Evolutionary conservation across 148 eudicot genomes (phyloP).

Genomic region (Rhododendron vialii): DNA sequence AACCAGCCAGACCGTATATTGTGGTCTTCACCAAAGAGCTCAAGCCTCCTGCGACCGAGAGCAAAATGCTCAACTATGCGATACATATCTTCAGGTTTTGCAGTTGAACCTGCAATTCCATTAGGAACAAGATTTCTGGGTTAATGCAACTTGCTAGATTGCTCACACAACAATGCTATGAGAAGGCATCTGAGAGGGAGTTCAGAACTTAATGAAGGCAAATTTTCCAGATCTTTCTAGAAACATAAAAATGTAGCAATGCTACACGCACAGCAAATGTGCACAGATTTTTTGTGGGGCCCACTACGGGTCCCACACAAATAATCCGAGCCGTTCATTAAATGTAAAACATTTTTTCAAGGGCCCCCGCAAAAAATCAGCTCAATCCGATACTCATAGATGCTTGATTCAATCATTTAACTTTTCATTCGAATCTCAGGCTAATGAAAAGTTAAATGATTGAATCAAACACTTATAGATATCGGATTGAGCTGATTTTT

Average conservation of each 20-base stretch:
- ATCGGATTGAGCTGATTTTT: too few species aligned
- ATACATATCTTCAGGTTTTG: slow-evolving; percentile 96
- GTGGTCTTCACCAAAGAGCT: slow-evolving; percentile 95
- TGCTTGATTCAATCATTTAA: too few species aligned
- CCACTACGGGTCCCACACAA: too few species aligned
- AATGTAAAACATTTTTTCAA: too few species aligned
- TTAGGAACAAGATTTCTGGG: slow-evolving; percentile 3
- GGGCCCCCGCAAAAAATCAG: too few species aligned
- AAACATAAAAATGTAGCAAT: neutral
- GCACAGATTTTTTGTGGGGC: too few species aligned
- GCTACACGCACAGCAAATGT: too few species aligned
- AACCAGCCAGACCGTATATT: slow-evolving; percentile 94
- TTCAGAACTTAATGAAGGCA: neutral
- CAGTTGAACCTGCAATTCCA: slow-evolving; percentile 69
- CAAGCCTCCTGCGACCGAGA: slow-evolving; percentile 91
- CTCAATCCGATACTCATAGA: too few species aligned
- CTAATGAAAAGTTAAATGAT: too few species aligned
- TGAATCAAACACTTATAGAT: too few species aligned
- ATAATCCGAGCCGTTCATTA: too few species aligned
- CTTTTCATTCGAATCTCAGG: too few species aligned
- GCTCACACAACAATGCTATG: neutral
- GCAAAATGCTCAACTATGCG: slow-evolving; percentile 96
- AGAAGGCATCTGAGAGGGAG: neutral
- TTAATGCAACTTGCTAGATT: neutral
- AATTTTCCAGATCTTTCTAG: neutral